Conservation (phyloP, 2,329 filamentous ascomycete genomes). For the Hypoxylon sp. region DNA sequence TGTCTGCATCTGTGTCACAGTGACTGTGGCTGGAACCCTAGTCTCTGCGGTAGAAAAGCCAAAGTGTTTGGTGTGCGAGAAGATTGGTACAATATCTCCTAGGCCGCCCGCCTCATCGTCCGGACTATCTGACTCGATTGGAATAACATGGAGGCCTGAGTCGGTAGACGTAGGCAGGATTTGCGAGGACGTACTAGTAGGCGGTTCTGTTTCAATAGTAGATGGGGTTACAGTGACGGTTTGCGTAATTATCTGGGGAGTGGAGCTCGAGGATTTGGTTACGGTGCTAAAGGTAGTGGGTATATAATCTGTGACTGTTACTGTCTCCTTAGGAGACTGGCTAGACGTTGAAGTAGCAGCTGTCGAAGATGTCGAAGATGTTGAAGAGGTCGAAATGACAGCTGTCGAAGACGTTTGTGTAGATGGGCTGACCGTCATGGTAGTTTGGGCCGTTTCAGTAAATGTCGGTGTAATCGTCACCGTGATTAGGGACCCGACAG, state of each 20-base stretch:
- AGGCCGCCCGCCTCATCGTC: conserved; percentile 1
- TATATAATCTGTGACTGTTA: conserved; percentile 34
- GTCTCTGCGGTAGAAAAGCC: conserved; percentile 6
- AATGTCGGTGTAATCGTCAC: conserved; percentile 49
- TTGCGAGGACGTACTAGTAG: conserved; percentile 16
- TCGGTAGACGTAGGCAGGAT: conserved; percentile 24
- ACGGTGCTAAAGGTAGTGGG: conserved; percentile 45
- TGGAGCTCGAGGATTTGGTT: conserved; percentile 38
- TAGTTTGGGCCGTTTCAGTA: conserved; percentile 46
- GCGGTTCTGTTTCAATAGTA: conserved; percentile 5
- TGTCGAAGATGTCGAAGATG: conserved; percentile 11
- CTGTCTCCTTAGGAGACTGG: conserved; percentile 29
- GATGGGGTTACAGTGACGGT: conserved; percentile 43
- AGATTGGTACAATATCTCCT: background rate
- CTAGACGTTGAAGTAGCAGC: conserved; percentile 18
- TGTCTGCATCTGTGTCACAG: conserved; percentile 47
- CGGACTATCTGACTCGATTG: conserved; percentile 29
- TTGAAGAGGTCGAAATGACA: background rate
- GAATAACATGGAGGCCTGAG: conserved; percentile 42
- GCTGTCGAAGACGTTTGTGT: conserved; percentile 6
- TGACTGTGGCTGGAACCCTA: conserved; percentile 35
- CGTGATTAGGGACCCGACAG: conserved; percentile 31
- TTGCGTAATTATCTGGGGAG: conserved; percentile 32
- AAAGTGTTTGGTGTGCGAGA: conserved; percentile 29
- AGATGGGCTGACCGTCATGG: conserved; percentile 31